phyloP scores from a whole-genome alignment of 140 eudicot species.

The Bidens hawaiensis region DNA sequence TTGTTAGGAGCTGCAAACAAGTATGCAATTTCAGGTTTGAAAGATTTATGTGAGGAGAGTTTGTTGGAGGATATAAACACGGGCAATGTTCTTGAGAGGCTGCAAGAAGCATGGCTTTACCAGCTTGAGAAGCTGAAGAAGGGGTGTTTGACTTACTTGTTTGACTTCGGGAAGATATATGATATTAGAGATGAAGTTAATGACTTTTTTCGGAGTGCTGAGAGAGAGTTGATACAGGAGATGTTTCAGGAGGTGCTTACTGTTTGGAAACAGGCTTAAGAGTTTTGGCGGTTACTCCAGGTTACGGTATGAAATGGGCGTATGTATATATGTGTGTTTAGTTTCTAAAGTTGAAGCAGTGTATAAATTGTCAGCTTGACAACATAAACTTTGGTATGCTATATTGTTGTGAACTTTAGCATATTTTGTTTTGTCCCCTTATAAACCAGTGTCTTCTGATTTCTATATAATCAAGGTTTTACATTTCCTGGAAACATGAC shows the following conservation, averaged over 20 bases:
- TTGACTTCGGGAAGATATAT: conserved; percentile 89
- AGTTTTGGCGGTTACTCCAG: neutral
- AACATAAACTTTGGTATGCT: neutral
- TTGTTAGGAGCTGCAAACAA: conserved; percentile 84
- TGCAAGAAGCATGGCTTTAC: conserved; percentile 98
- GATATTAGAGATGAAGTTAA: conserved; percentile 75
- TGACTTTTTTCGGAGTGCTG: conserved; percentile 66
- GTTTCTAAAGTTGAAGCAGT: neutral
- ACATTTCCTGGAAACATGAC: no score
- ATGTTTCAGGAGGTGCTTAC: conserved; percentile 93
- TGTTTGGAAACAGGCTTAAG: conserved; percentile 65
- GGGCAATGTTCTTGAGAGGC: conserved; percentile 82
- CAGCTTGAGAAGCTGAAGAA: conserved; percentile 74
- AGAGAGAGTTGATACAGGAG: conserved; percentile 69
- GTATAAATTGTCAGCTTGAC: neutral
- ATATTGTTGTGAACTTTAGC: conserved; percentile 3
- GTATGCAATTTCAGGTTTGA: conserved; percentile 57
- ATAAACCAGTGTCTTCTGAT: no score
- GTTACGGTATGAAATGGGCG: neutral
- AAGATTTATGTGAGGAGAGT: conserved; percentile 87
- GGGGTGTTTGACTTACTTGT: conserved; percentile 75
- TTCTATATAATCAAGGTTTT: no score
- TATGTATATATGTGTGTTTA: conserved; percentile 17
- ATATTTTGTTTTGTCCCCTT: neutral
- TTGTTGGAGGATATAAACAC: conserved; percentile 84